Base-by-base conservation (phyloP, 305 asterid genomes). In the Plantago coronopus region DNA sequence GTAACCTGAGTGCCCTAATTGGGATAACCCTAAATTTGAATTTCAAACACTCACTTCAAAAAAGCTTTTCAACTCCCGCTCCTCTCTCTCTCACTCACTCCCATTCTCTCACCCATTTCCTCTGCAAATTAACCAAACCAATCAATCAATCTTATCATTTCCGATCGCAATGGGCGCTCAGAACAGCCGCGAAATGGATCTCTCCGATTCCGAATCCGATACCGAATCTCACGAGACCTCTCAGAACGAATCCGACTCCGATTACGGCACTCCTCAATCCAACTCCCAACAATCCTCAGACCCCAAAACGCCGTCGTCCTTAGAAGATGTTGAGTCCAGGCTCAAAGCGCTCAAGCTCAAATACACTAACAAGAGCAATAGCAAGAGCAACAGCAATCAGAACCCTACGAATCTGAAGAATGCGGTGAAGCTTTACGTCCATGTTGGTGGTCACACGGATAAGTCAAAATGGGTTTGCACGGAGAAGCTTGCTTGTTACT, bases 321-420 rank as follows among this genome's bases (percentile, higher is more conserved):
- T 89, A 9, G 96, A 89, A 1, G 96, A 83, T 10, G 83, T 93
- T 37, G 97, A 89, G 45, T 65, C 87, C n/a, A 81, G 88, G 77
- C 94, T 89, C 66, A 81, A 68, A 71, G 87, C 97, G 4, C 85
- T 93, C 53, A 89, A 93, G 61, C 96, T 89, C 69, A 89, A 93
- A 79, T 89, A 91, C 79, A 67, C 58, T 62, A 65, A 61, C 69
- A 60, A 47, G 37, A 29, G 62, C 45, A 69, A n/a, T n/a, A n/a
- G 31, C 59, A 31, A 31, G 9, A 31, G 0, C 40, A 34, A 34
- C 40, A 34, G 89, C 51, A 48, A 7, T 3, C 22, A 1, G 25
- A 48, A 3, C 15, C 27, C 12, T 1, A 72, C 74, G 25, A 63
- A 45, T 43, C 74, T 62, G 16, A 85, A 68, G 76, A 89, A 82